Evolutionary conservation across 2,329 filamentous ascomycete species (phyloP), one percentile per base, ranked within the genome.

Genomic region (Akanthomyces muscarius): DNA sequence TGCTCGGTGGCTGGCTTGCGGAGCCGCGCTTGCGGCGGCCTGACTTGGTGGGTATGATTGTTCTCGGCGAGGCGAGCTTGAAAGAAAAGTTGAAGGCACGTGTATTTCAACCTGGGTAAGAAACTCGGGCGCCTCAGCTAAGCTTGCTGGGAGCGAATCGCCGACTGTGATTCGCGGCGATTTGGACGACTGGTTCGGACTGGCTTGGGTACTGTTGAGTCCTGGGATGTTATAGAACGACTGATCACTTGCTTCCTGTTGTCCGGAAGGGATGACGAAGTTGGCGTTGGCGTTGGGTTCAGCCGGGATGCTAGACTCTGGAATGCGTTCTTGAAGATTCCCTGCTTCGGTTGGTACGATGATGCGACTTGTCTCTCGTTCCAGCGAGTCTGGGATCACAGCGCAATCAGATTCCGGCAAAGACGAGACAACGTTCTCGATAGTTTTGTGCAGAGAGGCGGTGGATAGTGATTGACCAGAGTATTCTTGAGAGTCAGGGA

Each of bases 401-500:
- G 42, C 44, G 28, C 7, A 21, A 23, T 13, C 13, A 30, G 14
- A 36, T 13, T 60, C 53, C 33, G 48, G 52, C 50, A 58, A 25
- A 5, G 58, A 36, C 25, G 63, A 48, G 21, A 61, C 63, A 6
- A 65, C n/a, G 45, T 30, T 57, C 52, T 64, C 61, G 41, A 38
- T 38, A 45, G 59, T 11, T 61, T 52, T 60, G 53, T 36, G 61
- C 4, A 25, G 50, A 16, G 55, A 55, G 6, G 55, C 64, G 52
- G 68, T 66, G 5, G 69, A 65, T 63, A 66, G 69, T 14, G 66
- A 65, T 58, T 68, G 68, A 13, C 66, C 68, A n/a, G 72, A 72
- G 11, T 65, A 66, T 41, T 77, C 78, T 64, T 81, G 77, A 0
- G 80, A 81, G 64, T 81, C 79, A 0, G 77, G 77, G 28, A 81